Base-by-base conservation (phyloP, 2,329 filamentous ascomycete genomes). In the Talaromyces rugulosus region DNA sequence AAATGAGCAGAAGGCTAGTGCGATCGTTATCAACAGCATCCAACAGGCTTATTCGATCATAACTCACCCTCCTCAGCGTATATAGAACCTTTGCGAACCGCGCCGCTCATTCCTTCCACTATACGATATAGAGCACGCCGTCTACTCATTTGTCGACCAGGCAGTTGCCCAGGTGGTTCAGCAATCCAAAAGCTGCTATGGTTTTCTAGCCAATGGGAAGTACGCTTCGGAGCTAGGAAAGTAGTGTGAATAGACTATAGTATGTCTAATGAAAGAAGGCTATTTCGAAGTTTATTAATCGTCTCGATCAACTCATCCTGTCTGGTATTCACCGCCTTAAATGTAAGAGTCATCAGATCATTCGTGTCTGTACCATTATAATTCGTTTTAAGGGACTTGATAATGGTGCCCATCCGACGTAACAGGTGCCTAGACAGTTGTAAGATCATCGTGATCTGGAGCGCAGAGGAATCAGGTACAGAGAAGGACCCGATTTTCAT, bases 281-380 rank as follows among this genome's bases (percentile, higher is more conserved):
- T 56, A 40, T 56, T 56, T 56, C 54, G 54, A 27, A 56, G 54
- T 56, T 56, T 56, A 36, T 56, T 56, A 56, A 56, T 56, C 18
- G 54, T 56, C 18, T 42, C n/a, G 6, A 56, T 42, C 54, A 56
- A 56, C 33, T 56, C 33, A n/a, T 56, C 54, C 33, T 56, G 31
- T 56, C 54, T 56, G 54, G 18, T 56, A 56, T 56, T 56, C 54
- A 56, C 54, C 12, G 54, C 54, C 18, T 56, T 16, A 56, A 56
- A 56, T 42, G 33, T 56, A 56, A 56, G 33, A 42, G 54, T 42
- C 54, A 56, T 56, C 33, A 56, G 18, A 28, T 56, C 54, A 42
- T 56, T 28, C 54, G 54, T 40, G 33, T 18, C 31, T 40, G n/a
- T 23, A 42, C 54, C 33, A 40, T 56, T 56, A 33, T 36, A 56